These are phyloP conservation scores for Nepenthes alata DNA, from an alignment of 179 eudicot genomes.

Conservation along the genomic window DNA sequence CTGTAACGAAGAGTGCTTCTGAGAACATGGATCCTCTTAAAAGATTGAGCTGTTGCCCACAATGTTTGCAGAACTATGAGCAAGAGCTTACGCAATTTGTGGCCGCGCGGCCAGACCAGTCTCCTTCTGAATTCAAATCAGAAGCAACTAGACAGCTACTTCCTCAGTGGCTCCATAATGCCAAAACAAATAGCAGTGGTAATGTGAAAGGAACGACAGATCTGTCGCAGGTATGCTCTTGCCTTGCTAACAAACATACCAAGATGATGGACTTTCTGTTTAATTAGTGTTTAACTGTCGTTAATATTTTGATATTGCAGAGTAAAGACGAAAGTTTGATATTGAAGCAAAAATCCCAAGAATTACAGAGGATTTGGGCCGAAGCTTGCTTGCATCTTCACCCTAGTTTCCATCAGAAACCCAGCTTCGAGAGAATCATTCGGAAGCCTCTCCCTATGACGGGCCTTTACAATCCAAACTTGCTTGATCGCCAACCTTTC, in stretches of 20 bases:
- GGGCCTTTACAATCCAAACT: constrained; percentile 43
- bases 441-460: constrained; percentile 39
- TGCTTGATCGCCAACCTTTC: constrained; percentile 37
- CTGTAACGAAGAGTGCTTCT: constrained; percentile 24
- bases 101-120: constrained; percentile 9
- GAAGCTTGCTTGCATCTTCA: constrained; percentile 64
- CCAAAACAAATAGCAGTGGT: constrained; percentile 25
- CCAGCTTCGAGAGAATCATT: constrained; percentile 26
- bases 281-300: constrained; percentile 2
- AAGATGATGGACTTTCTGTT: neutral
- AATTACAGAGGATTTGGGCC: constrained; percentile 81
- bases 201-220: constrained; percentile 15
- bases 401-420: constrained; percentile 44
- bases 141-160: constrained; percentile 24
- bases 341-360: constrained; percentile 45
- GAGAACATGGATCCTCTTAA: constrained; percentile 36
- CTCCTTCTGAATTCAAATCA: constrained; percentile 26
- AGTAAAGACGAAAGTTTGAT: constrained; percentile 41
- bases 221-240: constrained; percentile 33
- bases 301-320: constrained; percentile 22
- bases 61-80: constrained; percentile 52
- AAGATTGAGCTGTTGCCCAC: constrained; percentile 45
- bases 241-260: neutral
- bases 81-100: constrained; percentile 48
- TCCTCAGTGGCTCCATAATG: constrained; percentile 83